Evolutionary conservation across 2,329 filamentous ascomycete genomes (phyloP).

Genomic region (Fusarium goolgardi): DNA sequence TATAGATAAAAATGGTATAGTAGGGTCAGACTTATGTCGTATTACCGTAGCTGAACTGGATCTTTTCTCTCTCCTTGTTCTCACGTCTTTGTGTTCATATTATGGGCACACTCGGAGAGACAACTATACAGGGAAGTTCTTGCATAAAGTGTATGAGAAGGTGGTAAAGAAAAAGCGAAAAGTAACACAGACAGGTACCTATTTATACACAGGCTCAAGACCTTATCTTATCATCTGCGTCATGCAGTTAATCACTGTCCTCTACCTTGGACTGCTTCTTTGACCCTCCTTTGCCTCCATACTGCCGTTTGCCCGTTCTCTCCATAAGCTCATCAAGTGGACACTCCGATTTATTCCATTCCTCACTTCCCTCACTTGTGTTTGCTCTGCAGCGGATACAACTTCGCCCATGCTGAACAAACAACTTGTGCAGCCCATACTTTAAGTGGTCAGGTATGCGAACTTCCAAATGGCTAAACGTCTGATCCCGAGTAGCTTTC

Average conservation of each 20-base stretch:
- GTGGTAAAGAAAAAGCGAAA: slow-evolving; percentile 5
- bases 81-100: not conserved
- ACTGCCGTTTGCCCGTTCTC: slow-evolving; percentile 42
- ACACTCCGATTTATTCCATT: slow-evolving; percentile 41
- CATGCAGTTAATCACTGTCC: slow-evolving; percentile 27
- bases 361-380: slow-evolving; percentile 46
- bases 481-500: slow-evolving; percentile 44
- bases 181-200: not conserved
- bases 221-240: slow-evolving; percentile 1
- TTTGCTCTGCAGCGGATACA: slow-evolving; percentile 46
- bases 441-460: slow-evolving; percentile 45
- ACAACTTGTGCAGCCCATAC: slow-evolving; percentile 46
- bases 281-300: slow-evolving; percentile 28
- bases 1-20: too few species aligned
- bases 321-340: slow-evolving; percentile 44
- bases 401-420: slow-evolving; percentile 44
- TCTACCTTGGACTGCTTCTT: slow-evolving; percentile 39
- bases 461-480: slow-evolving; percentile 46
- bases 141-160: not conserved
- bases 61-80: not conserved
- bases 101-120: not conserved
- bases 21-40: too few species aligned
- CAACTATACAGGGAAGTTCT: not conserved
- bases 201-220: not conserved
- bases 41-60: not conserved